These are phyloP conservation scores for Calonectria crousiana DNA, from an alignment of 2,329 filamentous ascomycete genomes.

Conservation along the genomic window DNA sequence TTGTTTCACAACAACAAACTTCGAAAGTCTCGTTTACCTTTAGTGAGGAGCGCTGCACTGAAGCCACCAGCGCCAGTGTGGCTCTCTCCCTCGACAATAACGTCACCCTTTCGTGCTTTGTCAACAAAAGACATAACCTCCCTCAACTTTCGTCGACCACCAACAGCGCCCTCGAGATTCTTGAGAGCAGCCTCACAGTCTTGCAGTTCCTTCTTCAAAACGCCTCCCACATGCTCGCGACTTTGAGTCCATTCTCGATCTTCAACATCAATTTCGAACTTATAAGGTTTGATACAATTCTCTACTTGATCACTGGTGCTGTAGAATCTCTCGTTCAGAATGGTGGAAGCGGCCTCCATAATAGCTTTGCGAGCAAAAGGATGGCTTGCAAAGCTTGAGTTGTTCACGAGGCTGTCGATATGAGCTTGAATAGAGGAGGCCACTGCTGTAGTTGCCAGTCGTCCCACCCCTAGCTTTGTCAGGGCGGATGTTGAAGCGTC, in stretches of 20 bases:
- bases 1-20: neutral
- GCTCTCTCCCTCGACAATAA: conserved; percentile 86
- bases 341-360: conserved; percentile 87
- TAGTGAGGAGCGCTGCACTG: conserved; percentile 84
- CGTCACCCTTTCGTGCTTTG: conserved; percentile 86
- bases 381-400: conserved; percentile 89
- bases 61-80: conserved; percentile 92
- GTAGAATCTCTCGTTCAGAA: conserved; percentile 94
- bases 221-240: conserved; percentile 82
- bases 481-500: conserved; percentile 91
- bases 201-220: conserved; percentile 88
- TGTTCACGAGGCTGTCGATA: conserved; percentile 81
- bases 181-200: conserved; percentile 86
- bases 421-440: conserved; percentile 88
- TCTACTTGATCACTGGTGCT: conserved; percentile 98
- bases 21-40: conserved; percentile 67
- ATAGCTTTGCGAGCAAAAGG: conserved; percentile 96
- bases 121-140: conserved; percentile 95
- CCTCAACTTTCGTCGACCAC: conserved; percentile 84
- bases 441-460: conserved; percentile 91
- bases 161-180: conserved; percentile 80
- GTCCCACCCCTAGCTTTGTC: conserved; percentile 93
- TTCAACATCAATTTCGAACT: conserved; percentile 96
- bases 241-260: conserved; percentile 89
- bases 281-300: conserved; percentile 99